Evolutionary conservation across 2,329 filamentous ascomycete genomes (phyloP).

Genomic region (Phaeophleospora eucalypticola): DNA sequence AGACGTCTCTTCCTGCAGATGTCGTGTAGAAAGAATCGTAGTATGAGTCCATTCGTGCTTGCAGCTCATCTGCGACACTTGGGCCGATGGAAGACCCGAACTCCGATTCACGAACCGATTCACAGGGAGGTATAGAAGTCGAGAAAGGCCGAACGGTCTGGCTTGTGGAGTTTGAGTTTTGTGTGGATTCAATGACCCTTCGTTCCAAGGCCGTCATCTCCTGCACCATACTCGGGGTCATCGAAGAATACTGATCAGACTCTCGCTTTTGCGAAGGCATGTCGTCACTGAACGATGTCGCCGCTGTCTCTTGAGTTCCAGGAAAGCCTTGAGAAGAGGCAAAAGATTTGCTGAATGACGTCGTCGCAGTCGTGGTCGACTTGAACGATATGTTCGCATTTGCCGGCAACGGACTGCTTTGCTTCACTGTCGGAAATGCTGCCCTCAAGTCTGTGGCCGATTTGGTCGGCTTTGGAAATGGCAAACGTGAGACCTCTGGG

Average conservation of each 20-base stretch:
- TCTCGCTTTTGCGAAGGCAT: constrained; percentile 5
- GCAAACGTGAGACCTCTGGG: not conserved
- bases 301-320: constrained; percentile 12
- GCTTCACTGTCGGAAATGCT: not conserved
- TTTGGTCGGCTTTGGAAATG: not conserved
- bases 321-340: constrained; percentile 3
- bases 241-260: constrained; percentile 7
- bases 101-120: too few relatives aligned
- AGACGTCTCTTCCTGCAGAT: too few relatives aligned
- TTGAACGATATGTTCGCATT: constrained; percentile 1
- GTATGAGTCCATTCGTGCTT: too few relatives aligned
- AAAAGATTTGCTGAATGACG: constrained; percentile 12
- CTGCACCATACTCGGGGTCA: constrained; percentile 5
- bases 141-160: constrained; percentile 5
- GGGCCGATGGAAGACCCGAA: too few relatives aligned
- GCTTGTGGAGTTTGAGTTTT: constrained; percentile 3
- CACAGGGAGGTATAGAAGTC: too few relatives aligned
- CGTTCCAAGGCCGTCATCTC: not conserved
- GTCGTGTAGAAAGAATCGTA: too few relatives aligned
- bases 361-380: constrained; percentile 7
- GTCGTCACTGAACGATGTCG: constrained; percentile 14
- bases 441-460: not conserved
- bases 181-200: constrained; percentile 6
- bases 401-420: not conserved
- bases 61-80: too few relatives aligned